A percentile compares a stretch with the other conserved stretches of the same genome.
Evolutionary conservation across 805 yeast genomes (phyloP).

Genomic region (Kodamaea leandrae): DNA sequence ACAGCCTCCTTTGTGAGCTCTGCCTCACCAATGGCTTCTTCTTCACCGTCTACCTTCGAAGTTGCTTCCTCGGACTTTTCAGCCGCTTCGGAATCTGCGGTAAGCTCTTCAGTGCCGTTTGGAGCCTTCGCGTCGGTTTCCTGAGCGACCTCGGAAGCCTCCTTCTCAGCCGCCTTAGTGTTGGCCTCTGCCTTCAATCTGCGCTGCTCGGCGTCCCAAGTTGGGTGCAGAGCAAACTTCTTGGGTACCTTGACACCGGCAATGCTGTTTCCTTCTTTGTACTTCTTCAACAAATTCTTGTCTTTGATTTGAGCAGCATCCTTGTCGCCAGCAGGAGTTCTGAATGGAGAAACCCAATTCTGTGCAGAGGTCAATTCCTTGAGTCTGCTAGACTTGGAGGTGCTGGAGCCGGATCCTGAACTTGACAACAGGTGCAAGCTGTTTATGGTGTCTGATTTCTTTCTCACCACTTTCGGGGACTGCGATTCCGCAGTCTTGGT

Average conservation of each 20-base stretch:
- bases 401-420: not conserved
- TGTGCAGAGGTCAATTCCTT: constrained; percentile 30
- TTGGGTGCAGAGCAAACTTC: constrained; percentile 40
- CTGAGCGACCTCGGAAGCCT: constrained; percentile 9
- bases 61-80: constrained; percentile 7
- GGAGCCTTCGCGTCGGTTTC: constrained; percentile 2
- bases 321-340: constrained; percentile 24
- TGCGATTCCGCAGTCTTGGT: constrained; percentile 7
- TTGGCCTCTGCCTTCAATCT: constrained; percentile 10
- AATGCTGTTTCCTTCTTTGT: constrained; percentile 33
- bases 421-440: not conserved
- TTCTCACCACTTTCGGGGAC: not conserved
- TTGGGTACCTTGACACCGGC: constrained; percentile 36
- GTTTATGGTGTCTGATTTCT: constrained; percentile 2
- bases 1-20: constrained; percentile 7
- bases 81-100: constrained; percentile 4
- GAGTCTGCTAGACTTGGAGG: constrained; percentile 14
- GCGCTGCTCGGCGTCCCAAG: constrained; percentile 28
- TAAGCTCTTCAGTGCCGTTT: constrained; percentile 5
- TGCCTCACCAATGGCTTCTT: constrained; percentile 9
- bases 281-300: constrained; percentile 33
- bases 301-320: constrained; percentile 18
- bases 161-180: constrained; percentile 9
- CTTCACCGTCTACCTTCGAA: constrained; percentile 8
- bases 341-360: constrained; percentile 44